phyloP scores from a whole-genome alignment of 345 rosid genomes.

The Salix caprea region DNA sequence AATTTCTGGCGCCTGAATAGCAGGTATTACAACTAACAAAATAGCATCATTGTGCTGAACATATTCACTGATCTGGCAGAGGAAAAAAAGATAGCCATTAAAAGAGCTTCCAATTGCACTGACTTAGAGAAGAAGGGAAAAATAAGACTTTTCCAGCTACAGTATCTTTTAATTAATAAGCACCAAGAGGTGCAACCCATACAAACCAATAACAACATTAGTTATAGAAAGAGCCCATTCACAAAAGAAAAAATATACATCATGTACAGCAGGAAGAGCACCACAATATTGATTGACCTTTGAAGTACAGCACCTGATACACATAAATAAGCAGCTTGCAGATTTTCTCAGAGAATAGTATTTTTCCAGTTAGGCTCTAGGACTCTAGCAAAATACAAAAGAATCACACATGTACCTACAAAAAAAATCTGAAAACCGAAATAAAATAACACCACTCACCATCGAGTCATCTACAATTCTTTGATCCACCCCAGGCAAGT shows the following conservation, averaged over 20 bases:
- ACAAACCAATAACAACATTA: not conserved
- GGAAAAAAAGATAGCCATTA: constrained; percentile 11
- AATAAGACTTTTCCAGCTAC: not conserved
- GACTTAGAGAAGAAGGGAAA: not conserved
- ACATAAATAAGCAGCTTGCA: not conserved
- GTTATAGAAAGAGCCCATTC: not conserved
- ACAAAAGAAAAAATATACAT: not conserved
- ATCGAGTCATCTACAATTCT: constrained; percentile 76
- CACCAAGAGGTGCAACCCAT: not conserved
- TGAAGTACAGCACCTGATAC: not conserved
- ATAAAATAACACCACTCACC: constrained; percentile 44
- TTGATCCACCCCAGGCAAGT: constrained; percentile 98
- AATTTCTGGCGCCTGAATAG: constrained; percentile 83
- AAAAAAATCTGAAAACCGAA: not conserved
- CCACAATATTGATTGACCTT: not conserved
- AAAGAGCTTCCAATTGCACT: constrained; percentile 7
- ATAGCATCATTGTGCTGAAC: constrained; percentile 86
- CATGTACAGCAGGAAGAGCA: not conserved
- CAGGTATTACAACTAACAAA: constrained; percentile 83
- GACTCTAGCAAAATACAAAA: not conserved
- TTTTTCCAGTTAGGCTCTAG: not conserved
- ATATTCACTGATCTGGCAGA: constrained; percentile 64
- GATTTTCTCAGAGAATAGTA: not conserved
- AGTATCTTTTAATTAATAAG: not conserved
- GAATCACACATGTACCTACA: not conserved